Conservation (phyloP, 2,329 filamentous ascomycete species). For the Orbilia oligospora region DNA sequence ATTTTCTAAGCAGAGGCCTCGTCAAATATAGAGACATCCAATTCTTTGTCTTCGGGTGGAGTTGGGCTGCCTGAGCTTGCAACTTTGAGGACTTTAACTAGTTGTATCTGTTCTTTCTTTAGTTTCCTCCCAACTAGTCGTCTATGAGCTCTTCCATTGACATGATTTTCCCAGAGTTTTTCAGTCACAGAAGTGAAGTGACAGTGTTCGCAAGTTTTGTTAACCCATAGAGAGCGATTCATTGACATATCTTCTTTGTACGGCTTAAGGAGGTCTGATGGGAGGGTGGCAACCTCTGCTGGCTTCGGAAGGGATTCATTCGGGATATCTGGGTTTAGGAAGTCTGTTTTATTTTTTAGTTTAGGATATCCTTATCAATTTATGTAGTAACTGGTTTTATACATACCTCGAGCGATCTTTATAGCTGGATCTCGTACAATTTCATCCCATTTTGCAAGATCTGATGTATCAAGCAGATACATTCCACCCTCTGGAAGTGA, state of each 20-base stretch:
- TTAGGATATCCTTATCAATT: constrained; percentile 28
- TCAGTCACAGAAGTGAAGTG: constrained; percentile 47
- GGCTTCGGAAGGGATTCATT: constrained; percentile 54
- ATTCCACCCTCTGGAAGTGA: constrained; percentile 72
- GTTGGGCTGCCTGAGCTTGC: constrained; percentile 4
- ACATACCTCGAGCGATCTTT: constrained; percentile 70
- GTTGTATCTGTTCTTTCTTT: constrained; percentile 43
- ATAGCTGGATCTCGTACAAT: constrained; percentile 78
- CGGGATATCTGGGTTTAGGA: constrained; percentile 50
- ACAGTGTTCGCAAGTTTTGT: constrained; percentile 51
- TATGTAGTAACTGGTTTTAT: not conserved
- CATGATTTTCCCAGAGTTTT: constrained; percentile 51
- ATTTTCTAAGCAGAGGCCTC: constrained; percentile 9
- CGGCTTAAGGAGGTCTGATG: constrained; percentile 41
- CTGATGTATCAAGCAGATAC: constrained; percentile 85
- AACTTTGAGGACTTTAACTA: constrained; percentile 40
- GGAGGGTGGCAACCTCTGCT: constrained; percentile 46
- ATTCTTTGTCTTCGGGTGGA: constrained; percentile 9
- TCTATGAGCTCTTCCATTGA: constrained; percentile 43
- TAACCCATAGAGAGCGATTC: constrained; percentile 54
- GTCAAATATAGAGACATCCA: constrained; percentile 17
- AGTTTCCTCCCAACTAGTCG: constrained; percentile 45
- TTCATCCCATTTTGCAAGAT: constrained; percentile 74
- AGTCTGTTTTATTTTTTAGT: constrained; percentile 28
- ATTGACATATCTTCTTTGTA: constrained; percentile 49